These are phyloP conservation scores for Scheffersomyces coipomensis DNA, from an alignment of 805 yeast genomes.

Conservation along the genomic window DNA sequence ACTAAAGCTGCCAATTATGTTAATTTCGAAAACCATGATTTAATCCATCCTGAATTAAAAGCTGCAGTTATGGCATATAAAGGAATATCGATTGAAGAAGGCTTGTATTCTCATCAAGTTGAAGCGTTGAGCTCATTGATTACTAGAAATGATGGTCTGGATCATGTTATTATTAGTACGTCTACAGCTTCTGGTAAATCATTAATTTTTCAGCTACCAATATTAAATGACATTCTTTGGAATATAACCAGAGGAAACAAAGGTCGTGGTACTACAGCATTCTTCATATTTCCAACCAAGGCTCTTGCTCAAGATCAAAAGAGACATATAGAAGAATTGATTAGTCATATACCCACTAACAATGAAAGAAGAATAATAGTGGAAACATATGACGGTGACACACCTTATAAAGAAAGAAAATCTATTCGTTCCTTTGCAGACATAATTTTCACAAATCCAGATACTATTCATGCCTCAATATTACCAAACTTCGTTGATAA, in stretches of 20 bases:
- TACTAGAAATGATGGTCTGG: slow-evolving; percentile 25
- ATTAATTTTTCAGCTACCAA: slow-evolving; percentile 85
- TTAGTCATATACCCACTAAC: slow-evolving; percentile 46
- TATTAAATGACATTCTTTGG: slow-evolving; percentile 47
- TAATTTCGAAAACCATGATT: slow-evolving; percentile 23
- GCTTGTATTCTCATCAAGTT: slow-evolving; percentile 79
- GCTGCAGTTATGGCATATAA: slow-evolving; percentile 48
- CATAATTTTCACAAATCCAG: slow-evolving; percentile 92
- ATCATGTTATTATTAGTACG: slow-evolving; percentile 88
- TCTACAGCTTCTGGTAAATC: slow-evolving; percentile 97
- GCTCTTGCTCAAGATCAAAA: slow-evolving; percentile 97
- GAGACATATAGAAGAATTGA: slow-evolving; percentile 64
- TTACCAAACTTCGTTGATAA: slow-evolving; percentile 65
- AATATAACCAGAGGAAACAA: slow-evolving; percentile 34
- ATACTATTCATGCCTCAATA: slow-evolving; percentile 82
- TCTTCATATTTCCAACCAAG: slow-evolving; percentile 94
- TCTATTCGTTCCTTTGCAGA: slow-evolving; percentile 62
- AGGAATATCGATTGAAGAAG: slow-evolving; percentile 40
- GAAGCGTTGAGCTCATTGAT: slow-evolving; percentile 60
- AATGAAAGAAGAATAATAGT: slow-evolving; percentile 46
- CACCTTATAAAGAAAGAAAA: slow-evolving; percentile 56
- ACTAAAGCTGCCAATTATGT: slow-evolving; percentile 46
- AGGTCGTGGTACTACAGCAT: slow-evolving; percentile 52
- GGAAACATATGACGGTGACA: slow-evolving; percentile 94
- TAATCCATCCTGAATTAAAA: slow-evolving; percentile 47